Evolutionary conservation across 495 filamentous ascomycete species (phyloP), one percentile per base, ranked within the genome.

Genomic region (Tuber brumale): DNA sequence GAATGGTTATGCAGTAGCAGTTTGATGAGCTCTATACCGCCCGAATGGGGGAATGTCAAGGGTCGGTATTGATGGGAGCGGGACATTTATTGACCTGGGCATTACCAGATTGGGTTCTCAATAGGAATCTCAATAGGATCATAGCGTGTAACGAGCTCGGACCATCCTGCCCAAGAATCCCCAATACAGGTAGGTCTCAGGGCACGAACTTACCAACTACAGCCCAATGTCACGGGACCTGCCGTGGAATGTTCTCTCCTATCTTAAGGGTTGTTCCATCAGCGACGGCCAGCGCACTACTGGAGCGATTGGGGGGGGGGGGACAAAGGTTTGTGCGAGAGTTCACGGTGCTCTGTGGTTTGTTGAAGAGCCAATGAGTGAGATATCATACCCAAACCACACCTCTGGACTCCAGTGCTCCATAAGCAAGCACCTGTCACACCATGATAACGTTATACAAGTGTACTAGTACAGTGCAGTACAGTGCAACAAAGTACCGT

Each of bases 81-180:
- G 57, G 57, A 66, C 10, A 3, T 66, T 6, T 66, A 66, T 66
- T 21, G 37, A 57, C 9, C n/a, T 75, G 42, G 37, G 16, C 42
- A 69, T 75, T 76, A 71, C 78, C 57, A 21, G 37, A 79, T 79
- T n/a, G 12, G 51, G 78, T 48, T 45, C 78, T 79, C 78, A 80
- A 80, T 79, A 79, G 77, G 61, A 37, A 69, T 61, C 44, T 8
- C 57, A 66, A 66, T 66, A n/a, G 57, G 8, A 51, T 51, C 19
- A 23, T 10, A 66, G 27, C 57, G n/a, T 66, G n/a, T 31, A 66
- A 66, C n/a, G 27, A 66, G 57, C 57, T 66, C 57, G 57, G 57
- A 66, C 57, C 57, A 66, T 14, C 57, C 16, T 27, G 12, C 27
- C 57, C 16, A 31, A 27, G 51, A n/a, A 10, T 31, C 57, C 57